Evolutionary conservation across 805 yeast species (phyloP), one percentile per base, ranked within the genome.

Genomic region (Vanderwaltozyma yarrowii): DNA sequence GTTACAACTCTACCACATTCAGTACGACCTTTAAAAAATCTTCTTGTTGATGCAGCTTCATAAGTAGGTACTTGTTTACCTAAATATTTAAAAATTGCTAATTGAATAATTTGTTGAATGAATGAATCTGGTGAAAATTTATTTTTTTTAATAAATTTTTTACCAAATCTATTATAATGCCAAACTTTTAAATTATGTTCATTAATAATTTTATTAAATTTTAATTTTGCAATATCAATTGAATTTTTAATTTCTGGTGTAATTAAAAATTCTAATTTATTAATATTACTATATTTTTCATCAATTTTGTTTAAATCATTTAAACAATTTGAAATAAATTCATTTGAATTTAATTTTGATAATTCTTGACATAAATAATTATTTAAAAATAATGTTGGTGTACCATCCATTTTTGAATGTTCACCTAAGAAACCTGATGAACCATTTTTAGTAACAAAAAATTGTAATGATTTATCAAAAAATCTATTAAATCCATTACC

Each of bases 351-450:
- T 53, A 74, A 58, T 52, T 73, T 70, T 40, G 60, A 44, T 40
- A 88, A 62, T 48, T 75, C 71, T 37, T 69, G 69, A 45, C 77
- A 69, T 29, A 89, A 69, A 54, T 69, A 78, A 62, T 86, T 86
- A 61, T 89, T 89, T 65, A 89, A 66, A 46, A 86, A 78, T 53
- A 85, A 76, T 23, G 95, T 89, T 56, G 96, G 95, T 9, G 96
- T 85, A 45, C 97, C 98, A 62, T 89, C 98, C 97, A 89, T 89
- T 68, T 76, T 82, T 17, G 96, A 86, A 67, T 89, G 98, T 67
- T 89, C 98, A 45, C 95, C 96, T 56, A 87, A 64, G 66, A 88
- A 89, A 1, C 96, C 97, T 7, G 96, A 84, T 45, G 77, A 70
- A 42, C 92, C 95, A 61, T 86, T 87, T 45, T 75, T 78, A 42